Evolutionary conservation across 2,329 filamentous ascomycete species (phyloP).

Genomic region (Aspergillus tubingensis): DNA sequence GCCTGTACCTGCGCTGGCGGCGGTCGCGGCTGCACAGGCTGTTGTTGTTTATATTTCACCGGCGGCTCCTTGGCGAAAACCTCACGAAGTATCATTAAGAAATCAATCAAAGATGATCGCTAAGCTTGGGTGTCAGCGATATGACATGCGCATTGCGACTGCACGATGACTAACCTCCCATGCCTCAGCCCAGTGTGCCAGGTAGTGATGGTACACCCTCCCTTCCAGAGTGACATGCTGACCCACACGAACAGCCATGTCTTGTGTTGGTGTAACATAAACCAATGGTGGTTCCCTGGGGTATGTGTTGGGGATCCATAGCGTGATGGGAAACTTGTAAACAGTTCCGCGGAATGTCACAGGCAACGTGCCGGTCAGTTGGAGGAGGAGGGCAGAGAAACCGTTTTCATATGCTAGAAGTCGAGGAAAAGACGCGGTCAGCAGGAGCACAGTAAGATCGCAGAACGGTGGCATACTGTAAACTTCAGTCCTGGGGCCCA

Average conservation of each 20-base stretch:
- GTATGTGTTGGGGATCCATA: slow-evolving; percentile 93
- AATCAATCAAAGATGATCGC: slow-evolving; percentile 83
- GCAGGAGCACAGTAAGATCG: neutral
- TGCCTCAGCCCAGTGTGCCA: slow-evolving; percentile 83
- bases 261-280: slow-evolving; percentile 84
- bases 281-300: slow-evolving; percentile 81
- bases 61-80: slow-evolving; percentile 95
- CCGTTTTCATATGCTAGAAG: slow-evolving; percentile 81
- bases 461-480: slow-evolving; percentile 68
- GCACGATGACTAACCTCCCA: slow-evolving; percentile 72
- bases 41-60: slow-evolving; percentile 69
- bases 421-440: slow-evolving; percentile 8
- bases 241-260: slow-evolving; percentile 86
- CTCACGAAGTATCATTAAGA: slow-evolving; percentile 77
- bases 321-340: slow-evolving; percentile 85
- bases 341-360: slow-evolving; percentile 84
- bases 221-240: slow-evolving; percentile 95
- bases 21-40: slow-evolving; percentile 33
- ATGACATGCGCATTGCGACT: neutral
- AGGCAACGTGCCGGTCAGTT: slow-evolving; percentile 85
- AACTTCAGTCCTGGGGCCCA: slow-evolving; percentile 87
- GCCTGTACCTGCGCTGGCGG: slow-evolving; percentile 29
- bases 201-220: slow-evolving; percentile 91
- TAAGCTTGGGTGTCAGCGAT: slow-evolving; percentile 22
- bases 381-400: slow-evolving; percentile 79